phyloP scores from a whole-genome alignment of 2,329 filamentous ascomycete species.

The Byssoonygena ceratinophila region DNA sequence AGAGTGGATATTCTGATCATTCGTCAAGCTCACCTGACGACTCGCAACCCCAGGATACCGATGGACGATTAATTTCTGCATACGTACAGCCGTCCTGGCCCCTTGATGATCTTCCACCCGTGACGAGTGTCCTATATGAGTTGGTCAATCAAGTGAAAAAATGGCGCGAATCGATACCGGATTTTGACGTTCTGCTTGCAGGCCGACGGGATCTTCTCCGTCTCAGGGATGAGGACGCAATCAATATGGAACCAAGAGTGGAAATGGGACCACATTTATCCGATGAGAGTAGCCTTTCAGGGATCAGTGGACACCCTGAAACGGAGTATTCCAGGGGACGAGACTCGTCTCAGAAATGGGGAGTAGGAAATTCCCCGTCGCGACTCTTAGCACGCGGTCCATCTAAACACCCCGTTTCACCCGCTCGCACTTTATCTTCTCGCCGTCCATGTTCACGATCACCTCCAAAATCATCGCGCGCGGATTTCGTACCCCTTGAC shows the following conservation, averaged over 20 bases:
- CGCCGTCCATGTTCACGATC: slow-evolving; percentile 31
- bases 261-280: slow-evolving; percentile 8
- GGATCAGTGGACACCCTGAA: not conserved
- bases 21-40: not conserved
- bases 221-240: not conserved
- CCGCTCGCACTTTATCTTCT: slow-evolving; percentile 20
- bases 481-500: slow-evolving; percentile 28
- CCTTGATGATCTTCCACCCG: slow-evolving; percentile 37
- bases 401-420: slow-evolving; percentile 19
- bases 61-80: slow-evolving; percentile 24
- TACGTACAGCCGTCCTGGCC: slow-evolving; percentile 39
- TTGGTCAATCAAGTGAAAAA: slow-evolving; percentile 52
- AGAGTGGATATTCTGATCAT: slow-evolving; percentile 27
- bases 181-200: slow-evolving; percentile 62
- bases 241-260: not conserved
- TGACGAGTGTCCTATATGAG: slow-evolving; percentile 49
- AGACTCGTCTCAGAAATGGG: slow-evolving; percentile 14
- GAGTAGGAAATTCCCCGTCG: slow-evolving; percentile 16
- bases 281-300: slow-evolving; percentile 9
- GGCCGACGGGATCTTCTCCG: slow-evolving; percentile 41
- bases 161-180: slow-evolving; percentile 55
- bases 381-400: slow-evolving; percentile 12
- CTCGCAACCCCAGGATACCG: not conserved
- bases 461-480: slow-evolving; percentile 53
- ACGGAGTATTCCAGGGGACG: slow-evolving; percentile 23